These are phyloP conservation scores for Suillus plorans DNA, from an alignment of 768 basidiomycete species.

Conservation along the genomic window DNA sequence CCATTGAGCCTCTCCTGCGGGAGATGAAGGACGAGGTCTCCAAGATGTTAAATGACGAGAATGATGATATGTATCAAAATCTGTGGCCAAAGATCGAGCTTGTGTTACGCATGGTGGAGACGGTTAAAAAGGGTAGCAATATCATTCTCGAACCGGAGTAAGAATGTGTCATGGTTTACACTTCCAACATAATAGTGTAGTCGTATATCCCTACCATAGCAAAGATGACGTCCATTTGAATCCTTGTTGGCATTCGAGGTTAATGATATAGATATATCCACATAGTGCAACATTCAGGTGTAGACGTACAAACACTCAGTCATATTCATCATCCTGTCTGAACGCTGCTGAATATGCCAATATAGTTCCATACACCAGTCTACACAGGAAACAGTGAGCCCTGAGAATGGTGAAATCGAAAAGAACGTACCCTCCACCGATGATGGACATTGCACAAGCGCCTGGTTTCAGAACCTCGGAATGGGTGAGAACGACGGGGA, in stretches of 20 bases:
- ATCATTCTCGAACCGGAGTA: background rate
- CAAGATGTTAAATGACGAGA: slow-evolving; percentile 20
- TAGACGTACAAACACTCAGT: slow-evolving; percentile 34
- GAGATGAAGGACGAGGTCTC: slow-evolving; percentile 26
- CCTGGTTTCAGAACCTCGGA: slow-evolving; percentile 81
- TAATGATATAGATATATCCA: slow-evolving; percentile 15
- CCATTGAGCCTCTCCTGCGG: slow-evolving; percentile 19
- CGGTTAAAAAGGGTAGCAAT: slow-evolving; percentile 18
- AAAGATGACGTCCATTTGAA: background rate
- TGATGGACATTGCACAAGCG: slow-evolving; percentile 92
- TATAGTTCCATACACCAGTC: slow-evolving; percentile 89
- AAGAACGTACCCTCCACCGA: slow-evolving; percentile 79
- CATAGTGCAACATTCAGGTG: slow-evolving; percentile 13
- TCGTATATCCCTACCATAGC: background rate
- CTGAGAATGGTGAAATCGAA: slow-evolving; percentile 7
- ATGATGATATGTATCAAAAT: slow-evolving; percentile 21
- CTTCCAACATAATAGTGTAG: background rate
- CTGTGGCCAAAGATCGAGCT: slow-evolving; percentile 27
- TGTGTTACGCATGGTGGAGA: slow-evolving; percentile 30
- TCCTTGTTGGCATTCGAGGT: background rate
- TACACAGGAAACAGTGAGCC: slow-evolving; percentile 24
- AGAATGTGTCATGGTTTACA: background rate
- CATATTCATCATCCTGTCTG: slow-evolving; percentile 77
- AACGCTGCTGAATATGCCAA: slow-evolving; percentile 84
- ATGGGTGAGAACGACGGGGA: slow-evolving; percentile 91